Percentiles rank a stretch among this genome's conserved stretches.
Evolutionary conservation across 495 filamentous ascomycete species (phyloP).

Genomic region (Podospora sp.): DNA sequence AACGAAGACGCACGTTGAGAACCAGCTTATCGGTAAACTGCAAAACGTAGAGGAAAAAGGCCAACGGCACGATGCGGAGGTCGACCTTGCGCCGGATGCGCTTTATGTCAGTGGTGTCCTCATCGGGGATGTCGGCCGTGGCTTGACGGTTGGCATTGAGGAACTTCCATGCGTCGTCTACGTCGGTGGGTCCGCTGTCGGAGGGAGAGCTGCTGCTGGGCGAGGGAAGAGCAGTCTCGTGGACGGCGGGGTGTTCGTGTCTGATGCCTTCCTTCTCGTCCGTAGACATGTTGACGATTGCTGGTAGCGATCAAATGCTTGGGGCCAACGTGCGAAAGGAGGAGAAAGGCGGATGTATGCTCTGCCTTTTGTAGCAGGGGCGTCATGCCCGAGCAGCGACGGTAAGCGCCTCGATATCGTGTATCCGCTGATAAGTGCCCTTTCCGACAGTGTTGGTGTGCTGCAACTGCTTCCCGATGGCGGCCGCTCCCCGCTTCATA

Average conservation of each 20-base stretch:
- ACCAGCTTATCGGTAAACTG: constrained; percentile 71
- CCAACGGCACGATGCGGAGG: constrained; percentile 47
- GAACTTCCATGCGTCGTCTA: constrained; percentile 32
- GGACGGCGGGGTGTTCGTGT: background rate
- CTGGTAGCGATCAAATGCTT: background rate
- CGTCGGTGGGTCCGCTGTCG: background rate
- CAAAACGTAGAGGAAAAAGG: constrained; percentile 64
- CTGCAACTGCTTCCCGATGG: too few species aligned
- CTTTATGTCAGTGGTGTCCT: constrained; percentile 18
- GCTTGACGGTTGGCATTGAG: constrained; percentile 28
- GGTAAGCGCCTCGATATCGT: too few species aligned
- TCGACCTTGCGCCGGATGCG: constrained; percentile 41
- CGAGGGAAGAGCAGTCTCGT: background rate
- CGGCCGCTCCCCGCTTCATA: too few species aligned
- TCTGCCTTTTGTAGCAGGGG: too few species aligned
- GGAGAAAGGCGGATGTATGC: too few species aligned
- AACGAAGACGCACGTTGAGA: constrained; percentile 48
- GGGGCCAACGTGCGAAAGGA: too few species aligned
- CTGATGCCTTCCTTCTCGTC: constrained; percentile 1
- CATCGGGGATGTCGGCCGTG: constrained; percentile 1
- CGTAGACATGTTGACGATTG: background rate
- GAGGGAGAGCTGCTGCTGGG: background rate
- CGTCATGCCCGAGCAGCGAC: too few species aligned
- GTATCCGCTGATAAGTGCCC: too few species aligned
- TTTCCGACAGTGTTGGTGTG: too few species aligned